Evolutionary conservation across 2,329 filamentous ascomycete species (phyloP).

Genomic region (Fonsecaea pugnacius): DNA sequence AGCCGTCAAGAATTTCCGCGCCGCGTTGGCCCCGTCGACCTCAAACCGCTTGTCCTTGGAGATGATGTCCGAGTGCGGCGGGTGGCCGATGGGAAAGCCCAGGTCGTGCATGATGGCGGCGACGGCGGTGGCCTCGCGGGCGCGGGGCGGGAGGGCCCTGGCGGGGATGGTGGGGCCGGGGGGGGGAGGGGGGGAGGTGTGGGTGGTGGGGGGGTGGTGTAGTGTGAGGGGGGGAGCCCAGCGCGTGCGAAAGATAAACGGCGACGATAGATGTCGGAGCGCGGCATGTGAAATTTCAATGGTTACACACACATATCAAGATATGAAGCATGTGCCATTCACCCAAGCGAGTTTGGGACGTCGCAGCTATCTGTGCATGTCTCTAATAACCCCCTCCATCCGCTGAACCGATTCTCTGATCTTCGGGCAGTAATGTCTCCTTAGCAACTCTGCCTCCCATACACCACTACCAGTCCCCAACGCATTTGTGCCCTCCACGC

Average conservation of each 20-base stretch:
- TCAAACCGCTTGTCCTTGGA: slow-evolving; percentile 55
- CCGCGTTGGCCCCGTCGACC: slow-evolving; percentile 55
- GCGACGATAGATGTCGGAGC: no score
- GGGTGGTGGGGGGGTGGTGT: no score
- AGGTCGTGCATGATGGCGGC: slow-evolving; percentile 38
- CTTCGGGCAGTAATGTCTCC: slow-evolving; percentile 82
- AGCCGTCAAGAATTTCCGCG: slow-evolving; percentile 44
- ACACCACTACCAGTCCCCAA: slow-evolving; percentile 74
- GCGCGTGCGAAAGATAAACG: no score
- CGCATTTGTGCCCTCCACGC: slow-evolving; percentile 84
- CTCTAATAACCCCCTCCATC: slow-evolving; percentile 68
- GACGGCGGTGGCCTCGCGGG: slow-evolving; percentile 36
- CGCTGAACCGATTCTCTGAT: slow-evolving; percentile 75
- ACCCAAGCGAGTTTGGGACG: not conserved
- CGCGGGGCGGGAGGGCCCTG: no score
- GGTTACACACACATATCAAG: not conserved
- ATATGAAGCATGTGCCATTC: not conserved
- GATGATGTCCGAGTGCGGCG: slow-evolving; percentile 41
- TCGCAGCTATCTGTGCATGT: slow-evolving; percentile 31
- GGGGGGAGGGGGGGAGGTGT: no score
- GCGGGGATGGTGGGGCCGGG: no score
- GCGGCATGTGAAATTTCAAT: slow-evolving; percentile 4
- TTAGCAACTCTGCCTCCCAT: slow-evolving; percentile 90
- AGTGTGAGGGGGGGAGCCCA: no score
- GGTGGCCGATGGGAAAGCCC: slow-evolving; percentile 43